Evolutionary conservation across 139 green algal genomes (phyloP).

Genomic region (Ettlia oleoabundans): DNA sequence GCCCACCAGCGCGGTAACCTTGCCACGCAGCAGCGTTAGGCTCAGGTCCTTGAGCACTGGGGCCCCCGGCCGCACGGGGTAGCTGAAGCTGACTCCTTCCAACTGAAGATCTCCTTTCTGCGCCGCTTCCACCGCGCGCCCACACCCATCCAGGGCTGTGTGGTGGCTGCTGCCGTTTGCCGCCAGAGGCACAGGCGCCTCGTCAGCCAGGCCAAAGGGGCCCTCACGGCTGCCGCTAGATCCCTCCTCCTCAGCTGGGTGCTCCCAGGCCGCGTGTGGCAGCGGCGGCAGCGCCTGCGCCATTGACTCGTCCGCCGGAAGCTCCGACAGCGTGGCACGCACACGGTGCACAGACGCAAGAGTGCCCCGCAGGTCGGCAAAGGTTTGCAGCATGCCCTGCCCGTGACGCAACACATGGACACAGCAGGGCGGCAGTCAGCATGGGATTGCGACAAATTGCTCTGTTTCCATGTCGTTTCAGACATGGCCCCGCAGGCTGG

Average conservation of each 20-base stretch:
- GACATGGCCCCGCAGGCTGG: too few relatives aligned
- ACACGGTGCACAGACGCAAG: slow-evolving; percentile 66
- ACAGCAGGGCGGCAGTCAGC: neutral
- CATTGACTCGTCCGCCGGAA: slow-evolving; percentile 79
- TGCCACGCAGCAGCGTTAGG: slow-evolving; percentile 74
- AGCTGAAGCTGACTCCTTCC: slow-evolving; percentile 72
- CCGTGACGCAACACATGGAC: too few relatives aligned
- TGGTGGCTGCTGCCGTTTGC: neutral
- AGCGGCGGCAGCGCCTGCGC: slow-evolving; percentile 74
- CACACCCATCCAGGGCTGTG: neutral
- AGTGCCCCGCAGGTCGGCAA: slow-evolving; percentile 72
- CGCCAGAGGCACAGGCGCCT: neutral
- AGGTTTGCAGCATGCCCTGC: slow-evolving; percentile 78
- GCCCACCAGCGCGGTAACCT: slow-evolving; percentile 85
- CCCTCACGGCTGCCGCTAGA: neutral
- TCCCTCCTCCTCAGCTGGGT: neutral
- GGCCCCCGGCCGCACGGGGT: slow-evolving; percentile 70
- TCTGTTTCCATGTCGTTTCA: too few relatives aligned
- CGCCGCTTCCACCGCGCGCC: slow-evolving; percentile 50
- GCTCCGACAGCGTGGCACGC: slow-evolving; percentile 55
- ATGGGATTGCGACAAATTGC: too few relatives aligned
- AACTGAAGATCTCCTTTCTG: slow-evolving; percentile 65
- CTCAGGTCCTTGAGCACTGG: slow-evolving; percentile 68
- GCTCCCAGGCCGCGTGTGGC: slow-evolving; percentile 11
- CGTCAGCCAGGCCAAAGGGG: neutral